A percentile compares a stretch with the other conserved stretches of the same genome.
Conservation (phyloP, 1,139 yeast genomes). For the Starmera stellimalicola region DNA sequence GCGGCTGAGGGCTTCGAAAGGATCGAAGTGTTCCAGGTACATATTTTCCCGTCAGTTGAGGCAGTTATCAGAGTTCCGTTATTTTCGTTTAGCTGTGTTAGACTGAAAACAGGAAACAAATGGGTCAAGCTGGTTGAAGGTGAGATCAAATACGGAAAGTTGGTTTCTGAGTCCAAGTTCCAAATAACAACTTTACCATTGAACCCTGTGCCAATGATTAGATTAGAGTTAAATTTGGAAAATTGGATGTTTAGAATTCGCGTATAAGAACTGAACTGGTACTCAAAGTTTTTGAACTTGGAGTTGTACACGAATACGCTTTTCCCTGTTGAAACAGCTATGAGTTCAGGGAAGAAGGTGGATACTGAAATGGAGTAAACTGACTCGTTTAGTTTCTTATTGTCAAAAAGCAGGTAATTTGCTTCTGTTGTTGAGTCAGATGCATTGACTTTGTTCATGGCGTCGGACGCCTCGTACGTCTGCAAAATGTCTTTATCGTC, state of each 20-base stretch:
- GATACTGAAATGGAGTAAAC: constrained; percentile 14
- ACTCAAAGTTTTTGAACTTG: constrained; percentile 25
- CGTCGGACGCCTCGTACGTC: constrained; percentile 24
- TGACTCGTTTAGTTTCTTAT: constrained; percentile 6
- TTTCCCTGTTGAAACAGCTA: constrained; percentile 28
- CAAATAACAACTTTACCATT: constrained; percentile 39
- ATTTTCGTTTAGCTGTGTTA: constrained; percentile 25
- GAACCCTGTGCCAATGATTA: constrained; percentile 35
- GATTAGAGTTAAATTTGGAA: constrained; percentile 27
- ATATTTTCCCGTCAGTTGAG: constrained; percentile 36
- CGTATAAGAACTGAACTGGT: constrained; percentile 37
- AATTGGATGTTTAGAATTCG: constrained; percentile 30
- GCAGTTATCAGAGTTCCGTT: constrained; percentile 28
- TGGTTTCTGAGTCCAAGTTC: constrained; percentile 27
- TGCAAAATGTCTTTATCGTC: constrained; percentile 27
- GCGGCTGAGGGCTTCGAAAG: constrained; percentile 30
- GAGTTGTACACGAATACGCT: constrained; percentile 11
- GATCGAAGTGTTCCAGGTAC: constrained; percentile 38
- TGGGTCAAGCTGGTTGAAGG: constrained; percentile 27
- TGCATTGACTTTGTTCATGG: no score
- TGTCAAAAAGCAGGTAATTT: constrained; percentile 7
- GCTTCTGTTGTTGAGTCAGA: constrained; percentile 7
- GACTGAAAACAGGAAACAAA: constrained; percentile 30
- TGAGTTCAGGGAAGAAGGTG: constrained; percentile 11
- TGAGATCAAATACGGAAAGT: constrained; percentile 22